These are phyloP conservation scores for Strobilomyces echinocephalus DNA, from an alignment of 768 basidiomycete genomes.

Conservation along the genomic window DNA sequence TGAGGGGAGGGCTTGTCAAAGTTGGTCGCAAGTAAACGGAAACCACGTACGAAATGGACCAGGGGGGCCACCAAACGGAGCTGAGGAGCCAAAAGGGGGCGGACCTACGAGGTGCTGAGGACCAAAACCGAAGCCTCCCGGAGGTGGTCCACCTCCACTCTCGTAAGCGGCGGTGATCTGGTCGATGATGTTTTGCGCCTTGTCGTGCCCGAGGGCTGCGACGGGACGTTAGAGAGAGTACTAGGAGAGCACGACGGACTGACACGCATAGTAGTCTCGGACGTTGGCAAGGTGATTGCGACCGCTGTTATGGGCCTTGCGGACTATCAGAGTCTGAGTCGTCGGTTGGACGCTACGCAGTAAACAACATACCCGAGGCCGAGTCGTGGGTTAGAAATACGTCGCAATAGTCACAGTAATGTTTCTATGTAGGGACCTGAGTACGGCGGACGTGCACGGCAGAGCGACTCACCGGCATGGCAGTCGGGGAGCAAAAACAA, in stretches of 20 bases:
- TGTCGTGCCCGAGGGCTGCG: conserved; percentile 86
- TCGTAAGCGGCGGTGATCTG: conserved; percentile 95
- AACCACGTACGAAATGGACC: conserved; percentile 15
- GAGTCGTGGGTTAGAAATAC: conserved; percentile 94
- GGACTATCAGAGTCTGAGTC: conserved; percentile 48
- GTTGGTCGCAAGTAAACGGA: not conserved
- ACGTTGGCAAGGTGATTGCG: conserved; percentile 97
- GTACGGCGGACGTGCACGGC: not conserved
- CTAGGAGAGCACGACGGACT: conserved; percentile 19
- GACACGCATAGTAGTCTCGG: conserved; percentile 94
- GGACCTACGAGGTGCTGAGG: conserved; percentile 70
- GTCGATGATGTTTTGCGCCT: conserved; percentile 97
- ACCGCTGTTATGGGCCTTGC: conserved; percentile 97
- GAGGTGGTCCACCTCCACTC: conserved; percentile 76
- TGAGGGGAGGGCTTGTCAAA: conserved; percentile 23
- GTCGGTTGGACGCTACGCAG: not conserved
- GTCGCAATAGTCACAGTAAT: conserved; percentile 92
- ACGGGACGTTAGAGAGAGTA: conserved; percentile 7
- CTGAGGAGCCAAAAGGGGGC: conserved; percentile 46
- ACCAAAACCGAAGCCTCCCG: conserved; percentile 82
- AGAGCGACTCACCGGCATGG: conserved; percentile 59
- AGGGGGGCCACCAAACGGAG: conserved; percentile 52
- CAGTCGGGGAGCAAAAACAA: conserved; percentile 24
- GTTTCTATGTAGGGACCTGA: conserved; percentile 54
- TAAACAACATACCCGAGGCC: conserved; percentile 61